phyloP scores from a whole-genome alignment of 192 early-diverging fungal species.

The Podila minutissima region DNA sequence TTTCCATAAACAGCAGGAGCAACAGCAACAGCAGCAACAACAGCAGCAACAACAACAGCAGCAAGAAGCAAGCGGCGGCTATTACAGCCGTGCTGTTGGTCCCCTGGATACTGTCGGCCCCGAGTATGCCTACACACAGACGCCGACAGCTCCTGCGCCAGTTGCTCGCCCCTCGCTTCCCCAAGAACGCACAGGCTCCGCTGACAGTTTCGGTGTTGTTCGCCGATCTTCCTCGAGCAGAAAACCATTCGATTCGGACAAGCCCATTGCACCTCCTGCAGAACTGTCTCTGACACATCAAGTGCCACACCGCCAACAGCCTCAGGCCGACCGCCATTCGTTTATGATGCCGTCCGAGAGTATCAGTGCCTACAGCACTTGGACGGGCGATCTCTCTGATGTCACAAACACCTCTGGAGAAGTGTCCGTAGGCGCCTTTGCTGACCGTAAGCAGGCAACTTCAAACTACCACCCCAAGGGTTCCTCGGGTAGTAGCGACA shows the following conservation, averaged over 20 bases:
- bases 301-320: neutral
- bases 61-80: neutral
- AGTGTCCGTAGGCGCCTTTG: slow-evolving; percentile 41
- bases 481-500: neutral
- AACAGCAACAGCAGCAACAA: slow-evolving; percentile 10
- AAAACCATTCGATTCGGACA: neutral
- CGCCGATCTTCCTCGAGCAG: slow-evolving; percentile 8
- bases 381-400: slow-evolving; percentile 48
- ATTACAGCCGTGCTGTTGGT: neutral
- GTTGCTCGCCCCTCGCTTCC: neutral
- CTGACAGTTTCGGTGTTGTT: slow-evolving; percentile 45
- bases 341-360: slow-evolving; percentile 47
- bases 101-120: neutral
- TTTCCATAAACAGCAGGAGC: slow-evolving; percentile 11
- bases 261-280: neutral
- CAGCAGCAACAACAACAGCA: slow-evolving; percentile 1
- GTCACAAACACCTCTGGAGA: slow-evolving; percentile 48
- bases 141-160: neutral
- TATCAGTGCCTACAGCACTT: slow-evolving; percentile 25
- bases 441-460: slow-evolving; percentile 21
- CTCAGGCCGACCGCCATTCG: slow-evolving; percentile 30
- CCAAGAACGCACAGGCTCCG: slow-evolving; percentile 26
- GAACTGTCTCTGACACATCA: neutral
- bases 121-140: neutral
- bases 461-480: slow-evolving; percentile 12